Conservation (phyloP, 2,329 filamentous ascomycete species). For the Penicillium sp. region DNA sequence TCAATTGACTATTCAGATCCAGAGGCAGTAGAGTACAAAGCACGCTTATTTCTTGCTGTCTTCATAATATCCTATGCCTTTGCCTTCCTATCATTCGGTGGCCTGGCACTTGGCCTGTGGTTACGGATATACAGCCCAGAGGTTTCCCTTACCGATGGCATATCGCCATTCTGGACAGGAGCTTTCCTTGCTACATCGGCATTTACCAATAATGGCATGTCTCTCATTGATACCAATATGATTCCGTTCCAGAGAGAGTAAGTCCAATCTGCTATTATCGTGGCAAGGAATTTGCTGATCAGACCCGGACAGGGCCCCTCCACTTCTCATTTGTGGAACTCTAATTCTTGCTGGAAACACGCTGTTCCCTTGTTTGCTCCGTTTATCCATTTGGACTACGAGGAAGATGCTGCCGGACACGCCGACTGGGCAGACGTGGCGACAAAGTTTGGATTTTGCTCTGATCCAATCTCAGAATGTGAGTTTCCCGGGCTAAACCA, state of each 20-base stretch:
- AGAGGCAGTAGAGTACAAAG: conserved; percentile 43
- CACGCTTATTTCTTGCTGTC: conserved; percentile 34
- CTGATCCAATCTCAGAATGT: conserved; percentile 34
- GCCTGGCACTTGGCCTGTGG: conserved; percentile 49
- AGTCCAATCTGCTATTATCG: neutral
- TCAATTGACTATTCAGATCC: conserved; percentile 37
- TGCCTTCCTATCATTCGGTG: conserved; percentile 48
- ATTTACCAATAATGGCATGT: conserved; percentile 58
- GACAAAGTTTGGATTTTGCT: conserved; percentile 32
- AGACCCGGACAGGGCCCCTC: conserved; percentile 30
- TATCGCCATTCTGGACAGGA: conserved; percentile 52
- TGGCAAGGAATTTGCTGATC: conserved; percentile 1
- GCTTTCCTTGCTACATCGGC: conserved; percentile 55
- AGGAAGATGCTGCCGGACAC: conserved; percentile 29
- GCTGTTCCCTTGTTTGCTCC: conserved; percentile 63
- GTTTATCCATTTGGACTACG: conserved; percentile 58
- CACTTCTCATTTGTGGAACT: conserved; percentile 51
- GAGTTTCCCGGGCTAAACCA: neutral
- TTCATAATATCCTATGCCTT: conserved; percentile 48
- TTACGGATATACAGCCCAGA: conserved; percentile 42
- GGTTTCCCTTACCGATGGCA: conserved; percentile 45
- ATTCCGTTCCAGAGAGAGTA: conserved; percentile 43
- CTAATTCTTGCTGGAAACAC: conserved; percentile 67
- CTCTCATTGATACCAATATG: conserved; percentile 54
- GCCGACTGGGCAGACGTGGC: conserved; percentile 30